Evolutionary conservation across 2,329 filamentous ascomycete species (phyloP), one percentile per base, ranked within the genome.

Genomic region (Arthrobotrys conoides): DNA sequence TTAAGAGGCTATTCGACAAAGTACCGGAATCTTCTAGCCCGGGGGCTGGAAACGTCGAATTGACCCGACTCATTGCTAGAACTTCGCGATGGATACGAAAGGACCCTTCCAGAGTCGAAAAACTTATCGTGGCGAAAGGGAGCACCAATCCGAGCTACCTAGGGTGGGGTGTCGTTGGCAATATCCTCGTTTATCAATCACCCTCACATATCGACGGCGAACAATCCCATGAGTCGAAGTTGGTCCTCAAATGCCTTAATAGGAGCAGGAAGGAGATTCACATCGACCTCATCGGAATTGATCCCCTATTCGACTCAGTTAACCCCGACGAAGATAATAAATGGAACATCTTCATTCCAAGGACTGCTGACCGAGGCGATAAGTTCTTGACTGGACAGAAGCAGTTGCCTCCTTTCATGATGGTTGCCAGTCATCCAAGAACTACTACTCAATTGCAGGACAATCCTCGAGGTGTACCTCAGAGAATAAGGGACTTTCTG

Each of bases 71-170:
- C n/a, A 79, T 79, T 14, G 55, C 76, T 14, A 72, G 76, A 57
- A 72, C 68, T 5, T 79, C 76, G 18, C 44, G 76, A 66, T 79
- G 76, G 76, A 69, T 73, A 6, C 66, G 76, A 33, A 72, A 73
- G n/a, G 57, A 68, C 27, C 76, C 76, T n/a, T 79, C 76, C 3
- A 73, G 36, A 24, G 61, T 79, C 16, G 69, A 79, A 12, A 72
- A 61, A 24, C 27, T 79, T 16, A 46, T 72, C 18, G 76, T 71
- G 20, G 76, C 76, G 9, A 79, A 79, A 46, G 68, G 69, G 16
- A 79, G 69, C 36, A 59, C 76, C 3, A 55, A 65, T 18, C 57
- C 69, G 5, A 38, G 27, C 6, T 70, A 53, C n/a, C 18, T 72
- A 14, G 76, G 69, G 24, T 79, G 76, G 76, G 69, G 76, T 10